These are phyloP conservation scores for Terfezia claveryi DNA, from an alignment of 495 filamentous ascomycete species.

Conservation along the genomic window DNA sequence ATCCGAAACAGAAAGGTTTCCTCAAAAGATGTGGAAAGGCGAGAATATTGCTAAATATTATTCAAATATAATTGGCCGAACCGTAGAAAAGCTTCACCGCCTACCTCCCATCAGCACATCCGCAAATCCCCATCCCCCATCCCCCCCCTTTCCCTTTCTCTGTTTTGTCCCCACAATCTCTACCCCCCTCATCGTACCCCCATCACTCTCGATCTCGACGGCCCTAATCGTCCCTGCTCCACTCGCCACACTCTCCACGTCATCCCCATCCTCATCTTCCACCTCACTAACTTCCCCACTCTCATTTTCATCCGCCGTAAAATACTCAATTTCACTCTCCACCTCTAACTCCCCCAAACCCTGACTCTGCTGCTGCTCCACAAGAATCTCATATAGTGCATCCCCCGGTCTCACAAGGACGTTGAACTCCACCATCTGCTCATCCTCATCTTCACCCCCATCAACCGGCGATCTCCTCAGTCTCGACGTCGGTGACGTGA, in stretches of 20 bases:
- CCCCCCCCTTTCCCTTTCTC: neutral
- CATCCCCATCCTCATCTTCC: neutral
- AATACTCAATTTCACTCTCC: neutral
- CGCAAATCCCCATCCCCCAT: neutral
- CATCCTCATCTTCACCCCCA: neutral
- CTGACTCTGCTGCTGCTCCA: neutral
- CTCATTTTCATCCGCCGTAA: neutral
- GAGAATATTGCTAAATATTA: no score
- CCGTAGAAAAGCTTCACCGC: neutral
- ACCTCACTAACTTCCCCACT: neutral
- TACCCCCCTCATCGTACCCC: neutral
- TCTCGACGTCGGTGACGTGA: neutral
- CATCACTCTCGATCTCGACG: neutral
- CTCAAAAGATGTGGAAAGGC: no score
- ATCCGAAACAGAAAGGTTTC: no score
- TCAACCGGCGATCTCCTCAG: neutral
- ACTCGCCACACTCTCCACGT: neutral
- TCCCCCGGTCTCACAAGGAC: neutral
- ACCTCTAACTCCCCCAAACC: neutral
- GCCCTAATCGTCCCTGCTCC: neutral
- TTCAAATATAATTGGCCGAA: no score
- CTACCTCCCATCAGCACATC: neutral
- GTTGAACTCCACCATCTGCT: neutral
- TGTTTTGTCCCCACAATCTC: neutral
- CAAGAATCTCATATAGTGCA: neutral